Base-by-base conservation (phyloP, 805 yeast species). In the Zygosaccharomyces lentus region DNA sequence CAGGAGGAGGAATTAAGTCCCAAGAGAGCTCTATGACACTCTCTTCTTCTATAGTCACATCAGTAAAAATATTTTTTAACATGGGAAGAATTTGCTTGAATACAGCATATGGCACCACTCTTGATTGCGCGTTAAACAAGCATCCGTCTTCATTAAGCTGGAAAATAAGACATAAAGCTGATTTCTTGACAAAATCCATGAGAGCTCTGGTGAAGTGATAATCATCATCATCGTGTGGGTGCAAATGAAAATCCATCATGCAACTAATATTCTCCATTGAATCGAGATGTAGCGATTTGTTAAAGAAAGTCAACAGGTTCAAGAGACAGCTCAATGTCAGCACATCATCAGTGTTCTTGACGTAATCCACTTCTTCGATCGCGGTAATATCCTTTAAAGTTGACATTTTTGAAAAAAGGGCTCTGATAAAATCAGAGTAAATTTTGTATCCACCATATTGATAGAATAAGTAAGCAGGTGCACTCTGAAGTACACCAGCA, bases 381-480 rank as follows among this genome's bases (percentile, higher is more conserved):
- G 65, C 55, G 29, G 62, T 41, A 38, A 66, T 35, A 45, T 64
- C 51, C 29, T 56, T 53, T 10, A 57, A 53, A 0, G 36, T 47
- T 30, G 69, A 46, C 27, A 59, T 35, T 16, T 52, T 51, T 47
- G 66, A 35, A 27, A 62, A 57, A 3, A 63, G 47, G 6, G 43
- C 31, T 25, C 46, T 51, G 9, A 58, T 35, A 6, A 59, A 46
- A 1, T 57, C 56, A 8, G 46, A 40, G 34, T 61, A 61, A n/a
- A 56, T 13, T 35, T 46, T 55, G 45, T 73, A 73, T 3, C 81
- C 81, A 7, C 75, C 77, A 34, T 66, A 58, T 54, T 81, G 82
- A 46, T 80, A 65, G 37, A 81, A 71, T n/a, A 74, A 58, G 19
- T 80, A 68, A 2, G 67, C 68, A 25, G 68, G 70, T n/a, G 70